Percentiles rank a stretch among this genome's conserved stretches.
These are phyloP conservation scores for Fusarium sp. DNA, from an alignment of 2,329 filamentous ascomycete genomes.

Conservation along the genomic window DNA sequence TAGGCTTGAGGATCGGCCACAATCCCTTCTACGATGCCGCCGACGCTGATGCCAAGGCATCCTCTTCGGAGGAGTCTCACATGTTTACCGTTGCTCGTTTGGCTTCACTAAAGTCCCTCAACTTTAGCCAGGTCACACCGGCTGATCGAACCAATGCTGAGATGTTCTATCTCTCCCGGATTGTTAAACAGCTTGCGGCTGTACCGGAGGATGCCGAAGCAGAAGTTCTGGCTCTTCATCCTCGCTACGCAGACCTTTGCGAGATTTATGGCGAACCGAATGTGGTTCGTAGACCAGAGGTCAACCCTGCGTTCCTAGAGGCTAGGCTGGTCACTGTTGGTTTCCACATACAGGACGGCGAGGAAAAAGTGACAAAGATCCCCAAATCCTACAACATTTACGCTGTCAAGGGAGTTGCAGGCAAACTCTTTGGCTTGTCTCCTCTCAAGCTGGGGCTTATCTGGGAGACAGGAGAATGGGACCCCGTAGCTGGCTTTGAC, in stretches of 20 bases:
- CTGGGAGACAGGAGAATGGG: conserved; percentile 94
- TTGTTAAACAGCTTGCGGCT: conserved; percentile 80
- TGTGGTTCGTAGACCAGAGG: conserved; percentile 68
- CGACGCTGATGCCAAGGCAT: conserved; percentile 58
- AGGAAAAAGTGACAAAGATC: conserved; percentile 64
- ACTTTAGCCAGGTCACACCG: conserved; percentile 78
- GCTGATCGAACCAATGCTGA: conserved; percentile 90
- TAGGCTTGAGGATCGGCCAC: conserved; percentile 82
- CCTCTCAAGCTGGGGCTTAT: conserved; percentile 78
- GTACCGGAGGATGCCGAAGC: conserved; percentile 68
- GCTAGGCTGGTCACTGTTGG: conserved; percentile 80
- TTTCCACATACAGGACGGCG: conserved; percentile 56
- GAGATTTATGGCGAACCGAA: conserved; percentile 80
- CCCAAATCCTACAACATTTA: conserved; percentile 87
- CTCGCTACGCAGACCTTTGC: conserved; percentile 81
- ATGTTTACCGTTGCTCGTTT: conserved; percentile 90
- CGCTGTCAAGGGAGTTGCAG: conserved; percentile 82
- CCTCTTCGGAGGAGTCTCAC: conserved; percentile 83
- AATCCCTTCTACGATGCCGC: conserved; percentile 83
- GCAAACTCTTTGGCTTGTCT: conserved; percentile 75
- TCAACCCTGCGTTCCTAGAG: conserved; percentile 86
- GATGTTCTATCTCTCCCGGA: conserved; percentile 91
- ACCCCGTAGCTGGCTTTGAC: conserved; percentile 78
- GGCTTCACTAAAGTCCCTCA: conserved; percentile 75
- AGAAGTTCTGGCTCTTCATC: conserved; percentile 74